Percentiles rank a stretch among this genome's conserved stretches.
Conservation (phyloP, 2,329 filamentous ascomycete genomes). For the Cercospora sojina region DNA sequence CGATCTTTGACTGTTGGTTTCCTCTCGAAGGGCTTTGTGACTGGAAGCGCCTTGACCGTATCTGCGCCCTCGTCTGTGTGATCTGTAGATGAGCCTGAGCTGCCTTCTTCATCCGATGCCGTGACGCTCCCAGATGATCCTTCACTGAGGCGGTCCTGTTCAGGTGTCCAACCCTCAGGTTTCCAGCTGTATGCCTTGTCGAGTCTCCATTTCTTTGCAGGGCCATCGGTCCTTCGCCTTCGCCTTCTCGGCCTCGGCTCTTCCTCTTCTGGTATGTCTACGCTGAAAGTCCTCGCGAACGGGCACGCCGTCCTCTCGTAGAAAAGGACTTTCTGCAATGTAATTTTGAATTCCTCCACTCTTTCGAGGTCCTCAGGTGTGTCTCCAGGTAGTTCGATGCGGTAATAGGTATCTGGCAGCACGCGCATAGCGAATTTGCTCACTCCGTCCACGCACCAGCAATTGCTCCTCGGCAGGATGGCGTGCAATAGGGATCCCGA, state of each 20-base stretch:
- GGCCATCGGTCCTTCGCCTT: constrained; percentile 63
- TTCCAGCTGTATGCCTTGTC: constrained; percentile 48
- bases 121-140: constrained; percentile 26
- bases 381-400: constrained; percentile 76
- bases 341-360: constrained; percentile 66
- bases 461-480: constrained; percentile 85
- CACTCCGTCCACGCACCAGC: constrained; percentile 85
- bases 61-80: constrained; percentile 18
- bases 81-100: constrained; percentile 23
- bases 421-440: constrained; percentile 87
- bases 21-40: constrained; percentile 20
- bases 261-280: constrained; percentile 69
- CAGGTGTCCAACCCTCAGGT: constrained; percentile 40
- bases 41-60: constrained; percentile 19
- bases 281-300: constrained; percentile 73
- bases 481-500: constrained; percentile 81
- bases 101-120: constrained; percentile 26
- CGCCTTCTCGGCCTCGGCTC: constrained; percentile 62
- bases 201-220: constrained; percentile 52
- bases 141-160: constrained; percentile 19
- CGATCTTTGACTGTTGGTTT: constrained; percentile 27
- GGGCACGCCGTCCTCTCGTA: constrained; percentile 89
- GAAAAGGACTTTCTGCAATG: constrained; percentile 70
- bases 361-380: constrained; percentile 62
- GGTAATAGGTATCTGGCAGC: constrained; percentile 79